Percentiles rank a stretch among this genome's conserved stretches.
These are phyloP conservation scores for Talaromyces ruber DNA, from an alignment of 495 filamentous ascomycete genomes.

Conservation along the genomic window DNA sequence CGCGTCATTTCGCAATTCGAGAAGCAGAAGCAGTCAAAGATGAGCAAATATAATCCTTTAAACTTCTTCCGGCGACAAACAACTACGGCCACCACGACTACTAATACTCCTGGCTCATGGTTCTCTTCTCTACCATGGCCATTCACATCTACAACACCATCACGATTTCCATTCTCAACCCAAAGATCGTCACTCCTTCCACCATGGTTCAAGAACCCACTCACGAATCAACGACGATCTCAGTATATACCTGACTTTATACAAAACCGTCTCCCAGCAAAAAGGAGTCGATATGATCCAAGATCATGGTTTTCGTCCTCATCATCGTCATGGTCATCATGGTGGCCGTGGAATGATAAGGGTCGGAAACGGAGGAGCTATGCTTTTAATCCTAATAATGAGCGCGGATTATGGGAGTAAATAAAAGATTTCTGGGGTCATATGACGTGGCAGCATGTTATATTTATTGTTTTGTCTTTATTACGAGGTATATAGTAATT, in stretches of 20 bases:
- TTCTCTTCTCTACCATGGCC: conserved; percentile 4
- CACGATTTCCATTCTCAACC: conserved; percentile 10
- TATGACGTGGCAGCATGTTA: background rate
- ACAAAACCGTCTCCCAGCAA: background rate
- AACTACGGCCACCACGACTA: conserved; percentile 4
- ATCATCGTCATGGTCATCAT: background rate
- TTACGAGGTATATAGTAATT: background rate
- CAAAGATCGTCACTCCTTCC: conserved; percentile 12
- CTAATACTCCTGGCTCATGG: background rate
- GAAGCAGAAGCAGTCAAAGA: conserved; percentile 11
- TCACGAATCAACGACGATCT: background rate
- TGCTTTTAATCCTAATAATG: background rate
- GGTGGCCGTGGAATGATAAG: background rate
- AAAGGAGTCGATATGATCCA: background rate
- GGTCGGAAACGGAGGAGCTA: background rate
- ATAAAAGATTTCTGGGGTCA: background rate
- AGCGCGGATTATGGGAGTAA: conserved; percentile 3
- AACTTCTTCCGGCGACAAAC: conserved; percentile 2
- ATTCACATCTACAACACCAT: background rate
- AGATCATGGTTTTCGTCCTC: background rate
- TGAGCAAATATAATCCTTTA: background rate
- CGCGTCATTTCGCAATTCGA: conserved; percentile 23
- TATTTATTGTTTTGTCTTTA: background rate
- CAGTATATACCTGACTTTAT: conserved; percentile 1
- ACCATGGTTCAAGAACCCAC: conserved; percentile 1